These are phyloP conservation scores for Sphaerostilbella broomeana DNA, from an alignment of 2,329 filamentous ascomycete species.

Conservation along the genomic window DNA sequence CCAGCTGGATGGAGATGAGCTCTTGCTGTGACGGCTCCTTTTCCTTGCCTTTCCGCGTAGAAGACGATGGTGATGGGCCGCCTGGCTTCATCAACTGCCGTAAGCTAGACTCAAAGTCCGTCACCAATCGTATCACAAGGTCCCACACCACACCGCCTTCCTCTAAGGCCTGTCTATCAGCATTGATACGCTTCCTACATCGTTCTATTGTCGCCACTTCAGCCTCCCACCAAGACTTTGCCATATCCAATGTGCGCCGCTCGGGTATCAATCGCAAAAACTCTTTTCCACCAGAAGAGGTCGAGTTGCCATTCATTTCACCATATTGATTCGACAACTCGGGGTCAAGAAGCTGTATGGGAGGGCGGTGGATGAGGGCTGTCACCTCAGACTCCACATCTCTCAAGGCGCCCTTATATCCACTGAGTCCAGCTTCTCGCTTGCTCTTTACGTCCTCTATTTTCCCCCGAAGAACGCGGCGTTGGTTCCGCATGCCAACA, in stretches of 20 bases:
- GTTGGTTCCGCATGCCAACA: constrained; percentile 51
- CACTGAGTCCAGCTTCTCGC: constrained; percentile 64
- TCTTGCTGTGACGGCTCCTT: constrained; percentile 28
- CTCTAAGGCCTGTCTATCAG: constrained; percentile 58
- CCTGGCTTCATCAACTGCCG: constrained; percentile 44
- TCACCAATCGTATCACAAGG: constrained; percentile 51
- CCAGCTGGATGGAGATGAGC: constrained; percentile 40
- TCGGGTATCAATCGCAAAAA: constrained; percentile 57
- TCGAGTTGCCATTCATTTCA: constrained; percentile 14
- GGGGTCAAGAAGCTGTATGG: constrained; percentile 45
- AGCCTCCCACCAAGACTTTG: constrained; percentile 61
- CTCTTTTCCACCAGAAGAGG: constrained; percentile 37
- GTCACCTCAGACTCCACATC: constrained; percentile 59
- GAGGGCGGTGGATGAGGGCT: constrained; percentile 52
- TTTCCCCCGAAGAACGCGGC: constrained; percentile 51
- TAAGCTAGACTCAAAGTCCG: constrained; percentile 59
- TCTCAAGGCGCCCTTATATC: constrained; percentile 60
- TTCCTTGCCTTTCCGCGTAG: constrained; percentile 25
- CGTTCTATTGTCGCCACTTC: constrained; percentile 52
- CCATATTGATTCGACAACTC: constrained; percentile 30
- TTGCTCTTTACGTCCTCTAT: constrained; percentile 58
- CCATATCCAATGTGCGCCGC: constrained; percentile 63
- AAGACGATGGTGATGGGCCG: constrained; percentile 13
- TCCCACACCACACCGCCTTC: constrained; percentile 63
- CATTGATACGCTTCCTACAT: constrained; percentile 49